Percentiles rank a stretch among this genome's conserved stretches.
Evolutionary conservation across 2,329 filamentous ascomycete genomes (phyloP).

Genomic region (Beauveria brongniartii): DNA sequence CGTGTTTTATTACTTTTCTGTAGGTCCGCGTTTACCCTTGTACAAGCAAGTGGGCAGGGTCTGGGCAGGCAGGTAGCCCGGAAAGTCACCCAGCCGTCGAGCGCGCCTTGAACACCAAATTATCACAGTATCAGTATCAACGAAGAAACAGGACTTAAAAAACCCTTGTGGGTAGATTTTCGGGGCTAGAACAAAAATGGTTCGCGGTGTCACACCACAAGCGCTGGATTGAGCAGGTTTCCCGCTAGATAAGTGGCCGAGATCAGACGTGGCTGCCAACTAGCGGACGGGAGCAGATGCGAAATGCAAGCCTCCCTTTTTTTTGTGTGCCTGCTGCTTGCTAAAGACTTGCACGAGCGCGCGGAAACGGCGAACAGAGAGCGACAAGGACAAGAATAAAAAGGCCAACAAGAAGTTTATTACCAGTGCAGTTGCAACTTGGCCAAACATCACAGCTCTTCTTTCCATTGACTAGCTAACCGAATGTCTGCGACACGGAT

Average conservation of each 20-base stretch:
- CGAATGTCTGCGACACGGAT: background rate
- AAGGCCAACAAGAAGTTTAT: no score
- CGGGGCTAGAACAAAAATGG: background rate
- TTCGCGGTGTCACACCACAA: background rate
- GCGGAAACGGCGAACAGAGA: no score
- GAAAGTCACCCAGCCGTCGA: no score
- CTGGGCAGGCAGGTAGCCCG: no score
- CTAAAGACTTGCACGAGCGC: no score
- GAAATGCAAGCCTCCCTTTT: no score
- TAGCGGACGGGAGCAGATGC: background rate
- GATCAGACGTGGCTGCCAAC: background rate
- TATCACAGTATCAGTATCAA: no score
- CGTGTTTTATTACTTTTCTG: background rate
- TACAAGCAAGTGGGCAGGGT: no score
- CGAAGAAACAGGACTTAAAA: background rate
- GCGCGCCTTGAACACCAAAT: no score
- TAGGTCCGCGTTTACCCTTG: no score
- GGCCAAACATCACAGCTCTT: background rate
- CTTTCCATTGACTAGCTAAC: background rate
- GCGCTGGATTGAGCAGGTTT: conserved; percentile 11
- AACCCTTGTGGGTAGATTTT: background rate
- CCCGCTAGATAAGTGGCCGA: background rate
- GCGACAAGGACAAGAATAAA: no score
- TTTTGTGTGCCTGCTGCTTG: no score
- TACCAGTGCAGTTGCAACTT: background rate